Evolutionary conservation across 331 rosid genomes (phyloP).

Genomic region (Prunus yedoensis): DNA sequence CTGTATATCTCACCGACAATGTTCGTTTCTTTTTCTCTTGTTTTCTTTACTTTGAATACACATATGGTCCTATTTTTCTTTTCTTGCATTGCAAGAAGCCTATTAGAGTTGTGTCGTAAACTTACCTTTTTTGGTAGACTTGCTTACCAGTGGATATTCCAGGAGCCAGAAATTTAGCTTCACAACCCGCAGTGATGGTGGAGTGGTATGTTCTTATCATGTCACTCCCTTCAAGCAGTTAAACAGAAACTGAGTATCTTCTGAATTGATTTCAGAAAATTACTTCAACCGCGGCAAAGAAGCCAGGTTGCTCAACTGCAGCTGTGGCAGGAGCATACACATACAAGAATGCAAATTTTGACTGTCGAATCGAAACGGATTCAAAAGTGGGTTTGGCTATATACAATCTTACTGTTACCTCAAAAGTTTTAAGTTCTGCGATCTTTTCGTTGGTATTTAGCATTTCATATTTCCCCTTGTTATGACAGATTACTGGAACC

Average conservation of each 20-base stretch:
- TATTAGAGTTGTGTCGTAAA: neutral
- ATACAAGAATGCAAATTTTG: neutral
- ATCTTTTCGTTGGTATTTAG: neutral
- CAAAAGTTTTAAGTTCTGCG: neutral
- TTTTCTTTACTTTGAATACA: no score
- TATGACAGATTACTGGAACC: slow-evolving; percentile 1
- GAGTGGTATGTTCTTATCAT: neutral
- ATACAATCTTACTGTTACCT: neutral
- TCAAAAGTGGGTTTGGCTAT: slow-evolving; percentile 10
- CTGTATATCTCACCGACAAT: no score
- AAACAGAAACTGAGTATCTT: neutral
- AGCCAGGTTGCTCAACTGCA: neutral
- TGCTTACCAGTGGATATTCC: neutral
- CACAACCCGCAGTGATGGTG: neutral
- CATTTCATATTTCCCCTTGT: neutral
- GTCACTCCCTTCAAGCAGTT: neutral
- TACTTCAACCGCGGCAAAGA: neutral
- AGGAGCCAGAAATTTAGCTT: neutral
- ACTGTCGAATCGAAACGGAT: neutral
- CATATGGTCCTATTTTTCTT: neutral
- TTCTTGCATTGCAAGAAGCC: neutral
- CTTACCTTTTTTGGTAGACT: neutral
- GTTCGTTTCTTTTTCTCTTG: no score
- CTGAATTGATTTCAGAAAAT: slow-evolving; percentile 3
- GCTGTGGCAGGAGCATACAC: neutral